These are phyloP conservation scores for Chalaropsis thielavioides DNA, from an alignment of 2,329 filamentous ascomycete species.

Conservation along the genomic window DNA sequence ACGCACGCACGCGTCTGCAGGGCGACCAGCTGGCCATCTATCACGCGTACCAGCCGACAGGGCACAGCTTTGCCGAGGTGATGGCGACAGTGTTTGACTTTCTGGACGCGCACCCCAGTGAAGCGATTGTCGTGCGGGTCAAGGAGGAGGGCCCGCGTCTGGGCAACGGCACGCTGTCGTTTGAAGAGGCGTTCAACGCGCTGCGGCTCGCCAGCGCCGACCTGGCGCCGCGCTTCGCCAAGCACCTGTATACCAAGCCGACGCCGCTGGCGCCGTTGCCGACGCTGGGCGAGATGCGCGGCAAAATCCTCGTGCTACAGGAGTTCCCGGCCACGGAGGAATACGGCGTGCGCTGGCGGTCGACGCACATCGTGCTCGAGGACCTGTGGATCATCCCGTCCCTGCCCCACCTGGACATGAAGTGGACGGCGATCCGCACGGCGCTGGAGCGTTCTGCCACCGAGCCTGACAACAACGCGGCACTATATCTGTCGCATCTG, in stretches of 20 bases:
- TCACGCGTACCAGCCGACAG: constrained; percentile 33
- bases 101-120: constrained; percentile 31
- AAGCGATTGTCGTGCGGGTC: constrained; percentile 36
- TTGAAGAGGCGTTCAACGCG: constrained; percentile 32
- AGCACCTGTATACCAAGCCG: constrained; percentile 28
- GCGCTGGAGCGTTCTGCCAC: constrained; percentile 29
- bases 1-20: constrained; percentile 33
- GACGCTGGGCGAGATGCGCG: constrained; percentile 32
- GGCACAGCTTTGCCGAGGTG: constrained; percentile 31
- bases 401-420: constrained; percentile 30
- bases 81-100: constrained; percentile 32
- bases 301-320: constrained; percentile 34
- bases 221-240: constrained; percentile 22
- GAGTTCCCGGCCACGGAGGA: constrained; percentile 28
- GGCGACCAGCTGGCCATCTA: constrained; percentile 33
- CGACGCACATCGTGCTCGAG: constrained; percentile 32
- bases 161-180: constrained; percentile 26
- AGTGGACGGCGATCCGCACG: constrained; percentile 32
- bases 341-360: constrained; percentile 34
- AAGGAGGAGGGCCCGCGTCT: constrained; percentile 32
- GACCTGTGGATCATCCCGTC: constrained; percentile 34
- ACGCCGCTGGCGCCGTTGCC: constrained; percentile 26
- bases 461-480: constrained; percentile 26
- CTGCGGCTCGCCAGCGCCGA: constrained; percentile 28
- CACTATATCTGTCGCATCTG: constrained; percentile 33